Evolutionary conservation across 2,329 filamentous ascomycete genomes (phyloP).

Genomic region (Colletotrichum sojae): DNA sequence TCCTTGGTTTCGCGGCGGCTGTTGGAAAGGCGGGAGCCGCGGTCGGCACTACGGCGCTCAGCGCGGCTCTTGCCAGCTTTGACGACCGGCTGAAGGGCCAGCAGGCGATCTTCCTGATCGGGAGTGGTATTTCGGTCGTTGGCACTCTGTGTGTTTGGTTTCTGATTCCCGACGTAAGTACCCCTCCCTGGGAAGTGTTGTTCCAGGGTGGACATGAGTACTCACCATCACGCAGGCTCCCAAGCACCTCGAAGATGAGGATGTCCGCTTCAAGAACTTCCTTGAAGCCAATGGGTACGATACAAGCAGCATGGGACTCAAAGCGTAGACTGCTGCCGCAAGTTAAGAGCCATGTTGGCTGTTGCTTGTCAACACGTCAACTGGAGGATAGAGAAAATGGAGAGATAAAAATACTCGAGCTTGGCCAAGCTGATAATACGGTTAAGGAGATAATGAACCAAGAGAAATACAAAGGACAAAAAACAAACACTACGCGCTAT

Average conservation of each 20-base stretch:
- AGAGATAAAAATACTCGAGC: too few relatives aligned
- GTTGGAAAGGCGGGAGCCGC: constrained; percentile 67
- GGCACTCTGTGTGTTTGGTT: constrained; percentile 46
- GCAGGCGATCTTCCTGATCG: constrained; percentile 47
- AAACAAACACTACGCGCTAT: not conserved
- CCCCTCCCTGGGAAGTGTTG: too few relatives aligned
- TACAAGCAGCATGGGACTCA: constrained; percentile 42
- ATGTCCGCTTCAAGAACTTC: constrained; percentile 42
- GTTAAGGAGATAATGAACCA: not conserved
- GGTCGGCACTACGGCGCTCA: constrained; percentile 57
- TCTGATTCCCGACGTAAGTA: constrained; percentile 44
- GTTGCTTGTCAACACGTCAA: too few relatives aligned
- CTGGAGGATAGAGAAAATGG: too few relatives aligned
- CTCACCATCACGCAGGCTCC: constrained; percentile 35
- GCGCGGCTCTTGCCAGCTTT: constrained; percentile 37
- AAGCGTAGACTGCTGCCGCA: constrained; percentile 4
- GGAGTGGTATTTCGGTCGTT: constrained; percentile 45
- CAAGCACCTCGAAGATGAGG: constrained; percentile 43
- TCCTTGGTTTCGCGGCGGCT: constrained; percentile 64
- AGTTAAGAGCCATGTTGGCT: too few relatives aligned
- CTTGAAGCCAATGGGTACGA: constrained; percentile 43
- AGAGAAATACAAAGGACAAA: not conserved
- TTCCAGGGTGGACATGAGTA: not conserved
- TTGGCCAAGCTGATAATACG: too few relatives aligned
- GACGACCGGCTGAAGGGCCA: constrained; percentile 43